phyloP scores from a whole-genome alignment of 208 protist species.

The Acanthamoeba triangularis region DNA sequence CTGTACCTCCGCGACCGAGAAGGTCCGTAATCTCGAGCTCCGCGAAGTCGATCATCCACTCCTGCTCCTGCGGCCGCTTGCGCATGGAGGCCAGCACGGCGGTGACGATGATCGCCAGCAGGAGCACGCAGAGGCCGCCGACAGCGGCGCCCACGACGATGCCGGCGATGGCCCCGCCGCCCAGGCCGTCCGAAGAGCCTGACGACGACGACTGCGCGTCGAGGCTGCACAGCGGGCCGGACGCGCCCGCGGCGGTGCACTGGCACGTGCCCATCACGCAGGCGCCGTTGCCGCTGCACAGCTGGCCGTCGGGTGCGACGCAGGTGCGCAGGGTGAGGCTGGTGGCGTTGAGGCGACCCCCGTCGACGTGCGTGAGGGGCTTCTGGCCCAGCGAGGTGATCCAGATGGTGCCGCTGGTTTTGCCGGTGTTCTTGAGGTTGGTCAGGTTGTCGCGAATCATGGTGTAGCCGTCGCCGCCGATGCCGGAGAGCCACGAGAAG shows the following conservation, averaged over 20 bases:
- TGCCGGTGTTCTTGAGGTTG: not conserved
- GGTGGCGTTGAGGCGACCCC: not conserved
- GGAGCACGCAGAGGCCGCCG: not conserved
- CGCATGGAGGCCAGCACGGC: not conserved
- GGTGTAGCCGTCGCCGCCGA: slow-evolving; percentile 23
- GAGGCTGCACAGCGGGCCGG: not conserved
- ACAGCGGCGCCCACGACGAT: not conserved
- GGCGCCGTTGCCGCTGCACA: slow-evolving; percentile 1
- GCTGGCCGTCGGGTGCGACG: not conserved
- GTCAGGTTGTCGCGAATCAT: slow-evolving; percentile 28
- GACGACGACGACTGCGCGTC: not conserved
- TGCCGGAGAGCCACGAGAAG: not conserved
- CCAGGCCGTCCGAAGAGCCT: not conserved
- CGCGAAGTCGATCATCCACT: not conserved
- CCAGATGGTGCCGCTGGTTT: no score
- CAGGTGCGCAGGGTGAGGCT: not conserved
- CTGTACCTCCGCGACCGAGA: not conserved
- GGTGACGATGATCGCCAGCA: not conserved
- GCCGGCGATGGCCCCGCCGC: not conserved
- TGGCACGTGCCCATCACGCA: not conserved
- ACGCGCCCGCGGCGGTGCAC: not conserved
- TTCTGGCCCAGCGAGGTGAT: not conserved
- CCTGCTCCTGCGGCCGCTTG: not conserved
- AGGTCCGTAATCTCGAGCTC: not conserved
- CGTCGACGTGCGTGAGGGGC: not conserved